These are phyloP conservation scores for Middelhovenomyces tepae DNA, from an alignment of 805 yeast species.

Conservation along the genomic window DNA sequence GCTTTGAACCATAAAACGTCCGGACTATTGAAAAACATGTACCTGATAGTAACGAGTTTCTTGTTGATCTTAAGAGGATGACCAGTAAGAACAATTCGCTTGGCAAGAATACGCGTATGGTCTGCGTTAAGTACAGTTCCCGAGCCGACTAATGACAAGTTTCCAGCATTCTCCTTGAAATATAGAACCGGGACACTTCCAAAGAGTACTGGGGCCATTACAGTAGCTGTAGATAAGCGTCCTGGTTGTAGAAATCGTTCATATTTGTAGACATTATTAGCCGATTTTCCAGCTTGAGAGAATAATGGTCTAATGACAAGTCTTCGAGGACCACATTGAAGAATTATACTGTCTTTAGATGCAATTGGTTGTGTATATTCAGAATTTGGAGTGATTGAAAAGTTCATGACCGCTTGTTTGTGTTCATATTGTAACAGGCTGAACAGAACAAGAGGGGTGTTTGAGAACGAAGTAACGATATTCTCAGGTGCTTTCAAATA, in stretches of 20 bases:
- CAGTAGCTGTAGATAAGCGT: conserved; percentile 65
- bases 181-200: conserved; percentile 72
- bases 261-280: conserved; percentile 79
- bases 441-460: conserved; percentile 53
- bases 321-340: conserved; percentile 91
- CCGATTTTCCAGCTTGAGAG: conserved; percentile 61
- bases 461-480: conserved; percentile 44
- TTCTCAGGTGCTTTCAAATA: conserved; percentile 39
- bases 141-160: conserved; percentile 61
- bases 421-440: conserved; percentile 81
- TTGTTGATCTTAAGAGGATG: conserved; percentile 94
- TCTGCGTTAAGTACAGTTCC: conserved; percentile 87
- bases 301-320: conserved; percentile 73
- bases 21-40: conserved; percentile 91
- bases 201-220: conserved; percentile 79
- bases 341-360: conserved; percentile 69
- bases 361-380: conserved; percentile 73
- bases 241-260: conserved; percentile 81
- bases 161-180: conserved; percentile 45
- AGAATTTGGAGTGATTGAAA: conserved; percentile 81
- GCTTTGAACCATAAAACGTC: conserved; percentile 87
- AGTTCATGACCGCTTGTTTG: conserved; percentile 72
- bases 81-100: conserved; percentile 85
- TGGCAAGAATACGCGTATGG: conserved; percentile 73
- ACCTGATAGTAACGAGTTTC: conserved; percentile 81